Evolutionary conservation across 129 eudicot species (phyloP), one percentile per base, ranked within the genome.

Genomic region (Flaveria bidentis): DNA sequence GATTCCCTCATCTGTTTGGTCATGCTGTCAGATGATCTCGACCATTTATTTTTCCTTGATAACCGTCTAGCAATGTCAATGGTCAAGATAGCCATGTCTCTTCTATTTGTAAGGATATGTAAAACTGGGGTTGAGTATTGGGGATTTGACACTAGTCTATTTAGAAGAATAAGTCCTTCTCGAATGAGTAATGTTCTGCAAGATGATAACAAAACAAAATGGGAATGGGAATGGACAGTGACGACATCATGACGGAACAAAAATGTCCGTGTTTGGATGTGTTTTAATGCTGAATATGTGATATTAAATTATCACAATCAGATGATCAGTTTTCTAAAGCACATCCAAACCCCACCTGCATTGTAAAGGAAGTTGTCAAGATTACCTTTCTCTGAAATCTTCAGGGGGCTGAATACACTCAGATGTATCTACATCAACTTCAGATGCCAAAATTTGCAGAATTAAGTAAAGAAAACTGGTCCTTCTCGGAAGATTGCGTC

Each of bases 171-270:
- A 26, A 93, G 92, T 1, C 86, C 87, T 78, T 91, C 98, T 10
- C 93, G 93, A 28, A 93, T 81, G 15, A 93, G 85, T 89, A 91
- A 87, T n/a, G 87, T 85, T 72, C 98, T 93, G 93, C 86, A 78
- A 0, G 12, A 52, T 13, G 14, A 55, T 45, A 41, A 45, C 11
- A 41, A 36, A 51, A 41, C 12, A 12, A 23, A 36, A 20, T 60
- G 30, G 46, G 7, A 60, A 30, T 6, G 5, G 39, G 1, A 47
- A 57, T 9, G 76, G 71, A 78, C 14, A 15, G 1, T 30, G 42
- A 28, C 53, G 20, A 67, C 15, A 76, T 49, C 53, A 13, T 11
- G 51, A 18, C 52, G 0, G 2, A 76, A 36, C 44, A 62, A 60
- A 17, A 57, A 22, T 9, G 33, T 15, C 11, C 13, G 36, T 22